A percentile compares a stretch with the other conserved stretches of the same genome.
Evolutionary conservation across 768 basidiomycete species (phyloP).

Genomic region (Rhizopogon salebrosus): DNA sequence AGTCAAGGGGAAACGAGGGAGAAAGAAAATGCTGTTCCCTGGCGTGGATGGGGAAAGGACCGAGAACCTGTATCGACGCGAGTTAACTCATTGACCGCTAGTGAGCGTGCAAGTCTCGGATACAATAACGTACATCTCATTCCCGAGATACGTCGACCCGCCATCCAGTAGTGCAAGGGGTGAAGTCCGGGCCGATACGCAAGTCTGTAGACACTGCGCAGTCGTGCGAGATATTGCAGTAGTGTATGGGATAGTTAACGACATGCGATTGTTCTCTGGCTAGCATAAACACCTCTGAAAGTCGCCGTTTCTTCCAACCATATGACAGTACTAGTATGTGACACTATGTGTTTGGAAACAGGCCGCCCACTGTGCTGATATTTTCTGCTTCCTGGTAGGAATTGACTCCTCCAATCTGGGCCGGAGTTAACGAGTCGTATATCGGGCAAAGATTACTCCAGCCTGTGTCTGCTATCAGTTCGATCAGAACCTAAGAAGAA

Average conservation of each 20-base stretch:
- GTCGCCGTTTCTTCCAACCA: too few species aligned
- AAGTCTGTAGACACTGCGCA: too few species aligned
- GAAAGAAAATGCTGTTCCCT: constrained; percentile 81
- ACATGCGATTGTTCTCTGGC: too few species aligned
- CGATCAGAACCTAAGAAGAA: too few species aligned
- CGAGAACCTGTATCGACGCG: constrained; percentile 49
- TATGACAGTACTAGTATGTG: too few species aligned
- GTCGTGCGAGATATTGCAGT: too few species aligned
- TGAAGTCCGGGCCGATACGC: too few species aligned
- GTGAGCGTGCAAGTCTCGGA: not conserved
- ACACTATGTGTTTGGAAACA: constrained; percentile 8
- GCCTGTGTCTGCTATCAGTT: constrained; percentile 6
- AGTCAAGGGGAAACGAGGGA: constrained; percentile 65
- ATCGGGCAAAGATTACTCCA: constrained; percentile 22
- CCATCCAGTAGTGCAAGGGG: constrained; percentile 10
- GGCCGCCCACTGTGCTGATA: constrained; percentile 10
- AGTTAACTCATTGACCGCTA: not conserved
- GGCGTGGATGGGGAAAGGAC: constrained; percentile 81
- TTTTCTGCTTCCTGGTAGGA: constrained; percentile 16
- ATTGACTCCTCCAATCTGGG: constrained; percentile 19
- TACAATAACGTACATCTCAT: constrained; percentile 22
- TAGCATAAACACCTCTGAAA: too few species aligned
- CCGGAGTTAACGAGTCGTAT: constrained; percentile 13
- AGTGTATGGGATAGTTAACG: too few species aligned
- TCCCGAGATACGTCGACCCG: constrained; percentile 18